phyloP scores from a whole-genome alignment of 495 filamentous ascomycete genomes.

The Glutinoglossum americanum region DNA sequence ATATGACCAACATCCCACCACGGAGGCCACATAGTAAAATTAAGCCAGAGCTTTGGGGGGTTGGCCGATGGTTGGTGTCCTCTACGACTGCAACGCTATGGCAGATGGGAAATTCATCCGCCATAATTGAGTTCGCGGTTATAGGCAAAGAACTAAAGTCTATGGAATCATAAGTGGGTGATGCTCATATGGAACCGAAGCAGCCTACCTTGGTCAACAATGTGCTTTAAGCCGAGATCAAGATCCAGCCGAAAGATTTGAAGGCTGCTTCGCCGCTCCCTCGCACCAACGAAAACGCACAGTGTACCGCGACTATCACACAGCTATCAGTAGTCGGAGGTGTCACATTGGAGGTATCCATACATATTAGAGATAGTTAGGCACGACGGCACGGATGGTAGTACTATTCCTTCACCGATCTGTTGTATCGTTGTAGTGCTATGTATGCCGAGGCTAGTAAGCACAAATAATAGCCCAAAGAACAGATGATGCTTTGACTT shows the following conservation, averaged over 20 bases:
- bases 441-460: background rate
- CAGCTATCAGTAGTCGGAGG: background rate
- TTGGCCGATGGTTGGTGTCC: background rate
- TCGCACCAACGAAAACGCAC: background rate
- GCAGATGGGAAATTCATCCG: background rate
- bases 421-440: background rate
- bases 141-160: background rate
- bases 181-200: background rate
- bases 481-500: background rate
- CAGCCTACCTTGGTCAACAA: background rate
- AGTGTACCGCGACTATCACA: background rate
- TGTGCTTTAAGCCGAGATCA: background rate
- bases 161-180: background rate
- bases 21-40: background rate
- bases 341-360: background rate
- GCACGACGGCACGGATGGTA: background rate
- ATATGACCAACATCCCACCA: background rate
- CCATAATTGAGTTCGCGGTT: background rate
- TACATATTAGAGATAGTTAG: background rate
- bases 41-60: background rate
- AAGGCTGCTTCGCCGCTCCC: background rate
- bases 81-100: background rate
- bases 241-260: background rate
- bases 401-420: background rate
- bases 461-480: background rate